Base-by-base conservation (phyloP, 345 rosid genomes). In the Citrus trifoliata region DNA sequence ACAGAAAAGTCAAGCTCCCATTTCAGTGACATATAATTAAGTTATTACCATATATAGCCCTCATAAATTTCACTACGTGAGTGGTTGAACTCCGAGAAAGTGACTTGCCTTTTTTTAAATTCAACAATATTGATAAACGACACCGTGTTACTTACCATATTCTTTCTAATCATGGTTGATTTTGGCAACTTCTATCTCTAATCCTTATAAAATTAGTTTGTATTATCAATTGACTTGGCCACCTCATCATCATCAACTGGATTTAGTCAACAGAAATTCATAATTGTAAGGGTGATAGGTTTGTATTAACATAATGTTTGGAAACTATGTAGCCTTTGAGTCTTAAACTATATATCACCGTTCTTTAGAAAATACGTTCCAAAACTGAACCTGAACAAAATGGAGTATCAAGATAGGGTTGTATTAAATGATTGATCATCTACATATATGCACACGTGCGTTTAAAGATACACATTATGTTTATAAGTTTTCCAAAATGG, bases 1-100 rank as follows among this genome's bases (percentile, higher is more conserved):
- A 78, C 82, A 85, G 77, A 82, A 83, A 78, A 76, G 74, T 73
- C 79, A 79, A 77, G 82, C 83, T 66, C 64, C 85, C 78, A 76
- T 76, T 79, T 80, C 72, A 25, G 82, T 80, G 48, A 70, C 84
- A 80, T 83, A 78, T 19, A 53, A 53, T 53, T 18, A 18, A 53
- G 21, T 18, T 53, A 53, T 53, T 18, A 18, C 58, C 19, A 5
- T 5, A 46, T 13, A 42, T 71, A 74, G 30, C 71, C 40, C 70
- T 79, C 81, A 83, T 87, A 53, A 53, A 19, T 53, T 53, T 53
- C 58, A 53, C 58, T 53, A 53, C 1, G 58, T 4, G 19, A 53
- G 42, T 65, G 0, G 69, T 65, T 32, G 69, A 7, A 65, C 9
- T 33, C 65, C 32, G 4, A 60, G 64, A 60, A 60, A 60, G 65